Evolutionary conservation across 495 filamentous ascomycete genomes (phyloP).

Genomic region (Talaromyces wortmannii): DNA sequence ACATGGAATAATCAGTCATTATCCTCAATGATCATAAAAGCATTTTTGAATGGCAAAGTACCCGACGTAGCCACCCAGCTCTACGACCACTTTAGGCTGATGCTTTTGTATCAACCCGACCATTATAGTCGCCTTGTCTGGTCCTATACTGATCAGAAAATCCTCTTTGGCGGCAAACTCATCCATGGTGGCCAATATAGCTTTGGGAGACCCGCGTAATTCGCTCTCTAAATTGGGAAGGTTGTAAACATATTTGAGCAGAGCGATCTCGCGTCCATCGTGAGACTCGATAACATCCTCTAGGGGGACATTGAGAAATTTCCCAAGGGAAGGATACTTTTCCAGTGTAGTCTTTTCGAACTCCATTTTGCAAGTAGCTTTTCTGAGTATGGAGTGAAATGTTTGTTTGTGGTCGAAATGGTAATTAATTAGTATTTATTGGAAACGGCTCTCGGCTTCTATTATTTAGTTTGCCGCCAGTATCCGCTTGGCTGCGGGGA

Average conservation of each 20-base stretch:
- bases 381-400: too few species aligned
- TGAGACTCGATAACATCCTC: constrained; percentile 23
- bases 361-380: background rate
- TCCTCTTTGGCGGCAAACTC: constrained; percentile 53
- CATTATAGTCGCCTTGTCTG: constrained; percentile 57
- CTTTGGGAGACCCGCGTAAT: constrained; percentile 47
- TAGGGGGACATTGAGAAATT: background rate
- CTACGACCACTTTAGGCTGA: constrained; percentile 54
- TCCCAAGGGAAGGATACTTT: background rate
- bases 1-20: background rate
- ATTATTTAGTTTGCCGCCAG: too few species aligned
- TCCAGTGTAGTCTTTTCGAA: background rate
- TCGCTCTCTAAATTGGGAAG: constrained; percentile 44
- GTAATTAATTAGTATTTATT: too few species aligned
- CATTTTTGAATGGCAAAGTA: constrained; percentile 22
- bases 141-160: constrained; percentile 70
- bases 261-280: constrained; percentile 60
- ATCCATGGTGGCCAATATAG: constrained; percentile 57
- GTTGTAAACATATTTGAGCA: constrained; percentile 55
- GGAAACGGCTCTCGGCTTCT: too few species aligned
- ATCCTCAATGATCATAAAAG: background rate
- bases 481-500: too few species aligned
- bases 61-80: constrained; percentile 65
- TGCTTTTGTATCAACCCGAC: constrained; percentile 46
- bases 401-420: too few species aligned